Evolutionary conservation across 2,329 filamentous ascomycete genomes (phyloP).

Genomic region (Cytospora leucostoma): DNA sequence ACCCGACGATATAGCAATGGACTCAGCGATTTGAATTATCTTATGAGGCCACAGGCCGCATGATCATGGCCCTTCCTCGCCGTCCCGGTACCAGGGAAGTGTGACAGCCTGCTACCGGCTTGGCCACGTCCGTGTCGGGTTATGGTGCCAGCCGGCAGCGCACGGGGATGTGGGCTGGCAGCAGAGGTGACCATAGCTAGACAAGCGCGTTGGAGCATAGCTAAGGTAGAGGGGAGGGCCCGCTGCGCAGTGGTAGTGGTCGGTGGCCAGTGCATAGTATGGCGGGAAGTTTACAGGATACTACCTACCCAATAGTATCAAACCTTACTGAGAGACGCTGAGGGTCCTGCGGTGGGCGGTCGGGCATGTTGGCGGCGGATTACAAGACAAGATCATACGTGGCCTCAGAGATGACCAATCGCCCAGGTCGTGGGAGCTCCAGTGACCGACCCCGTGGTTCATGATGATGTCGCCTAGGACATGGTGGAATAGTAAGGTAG

Average conservation of each 20-base stretch:
- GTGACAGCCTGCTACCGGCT: neutral
- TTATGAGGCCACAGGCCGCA: neutral
- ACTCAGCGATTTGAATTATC: constrained; percentile 16
- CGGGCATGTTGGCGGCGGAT: constrained; percentile 5
- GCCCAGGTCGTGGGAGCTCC: neutral
- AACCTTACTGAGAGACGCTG: constrained; percentile 7
- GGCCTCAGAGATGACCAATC: constrained; percentile 5
- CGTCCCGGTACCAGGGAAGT: neutral
- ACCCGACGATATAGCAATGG: constrained; percentile 2
- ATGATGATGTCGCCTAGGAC: constrained; percentile 6
- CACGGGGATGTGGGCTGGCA: neutral
- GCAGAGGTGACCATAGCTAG: neutral
- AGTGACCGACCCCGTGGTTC: neutral
- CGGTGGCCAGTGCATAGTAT: constrained; percentile 5
- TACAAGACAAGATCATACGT: constrained; percentile 6
- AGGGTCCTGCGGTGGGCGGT: neutral
- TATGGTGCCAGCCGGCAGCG: neutral
- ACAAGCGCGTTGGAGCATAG: constrained; percentile 4
- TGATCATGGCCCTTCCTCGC: constrained; percentile 1
- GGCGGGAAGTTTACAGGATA: constrained; percentile 19
- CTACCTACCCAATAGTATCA: constrained; percentile 14
- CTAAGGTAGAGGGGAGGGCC: constrained; percentile 9
- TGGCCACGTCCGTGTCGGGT: neutral
- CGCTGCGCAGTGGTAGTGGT: neutral
- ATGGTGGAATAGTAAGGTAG: constrained; percentile 14